Conservation (phyloP, 1,139 yeast genomes). For the Yamadazyma spencermartinsiae region DNA sequence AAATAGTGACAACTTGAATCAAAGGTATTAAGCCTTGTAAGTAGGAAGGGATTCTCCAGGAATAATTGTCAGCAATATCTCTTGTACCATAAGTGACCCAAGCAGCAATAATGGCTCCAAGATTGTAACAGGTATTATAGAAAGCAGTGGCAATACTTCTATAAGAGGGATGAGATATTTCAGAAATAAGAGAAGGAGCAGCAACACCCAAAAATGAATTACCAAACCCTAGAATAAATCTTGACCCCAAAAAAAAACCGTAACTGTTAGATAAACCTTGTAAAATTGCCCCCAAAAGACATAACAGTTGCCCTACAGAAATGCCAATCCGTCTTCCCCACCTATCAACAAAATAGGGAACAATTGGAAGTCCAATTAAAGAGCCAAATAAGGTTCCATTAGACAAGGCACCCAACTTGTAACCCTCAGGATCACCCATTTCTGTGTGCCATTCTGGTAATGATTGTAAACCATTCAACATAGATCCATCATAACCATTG, state of each 20-base stretch:
- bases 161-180: slow-evolving; percentile 48
- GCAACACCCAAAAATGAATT: slow-evolving; percentile 42
- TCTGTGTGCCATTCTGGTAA: slow-evolving; percentile 32
- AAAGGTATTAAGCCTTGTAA: slow-evolving; percentile 43
- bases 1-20: slow-evolving; percentile 25
- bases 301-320: slow-evolving; percentile 24
- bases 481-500: slow-evolving; percentile 53
- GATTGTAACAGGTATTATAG: slow-evolving; percentile 50
- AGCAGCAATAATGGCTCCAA: slow-evolving; percentile 58
- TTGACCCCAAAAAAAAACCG: neutral
- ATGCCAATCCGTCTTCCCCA: slow-evolving; percentile 37
- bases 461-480: slow-evolving; percentile 53
- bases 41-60: slow-evolving; percentile 50
- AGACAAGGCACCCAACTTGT: slow-evolving; percentile 42
- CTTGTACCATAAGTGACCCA: slow-evolving; percentile 54
- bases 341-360: slow-evolving; percentile 24
- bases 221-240: slow-evolving; percentile 8
- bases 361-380: slow-evolving; percentile 20
- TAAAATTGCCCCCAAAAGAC: slow-evolving; percentile 38
- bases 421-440: slow-evolving; percentile 30
- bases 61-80: slow-evolving; percentile 23
- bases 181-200: slow-evolving; percentile 42
- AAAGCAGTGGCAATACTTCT: slow-evolving; percentile 46
- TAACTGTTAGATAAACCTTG: slow-evolving; percentile 29
- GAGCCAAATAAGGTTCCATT: slow-evolving; percentile 32